phyloP scores from a whole-genome alignment of 164 flowering plant genomes.

The Stephania yunnanensis region DNA sequence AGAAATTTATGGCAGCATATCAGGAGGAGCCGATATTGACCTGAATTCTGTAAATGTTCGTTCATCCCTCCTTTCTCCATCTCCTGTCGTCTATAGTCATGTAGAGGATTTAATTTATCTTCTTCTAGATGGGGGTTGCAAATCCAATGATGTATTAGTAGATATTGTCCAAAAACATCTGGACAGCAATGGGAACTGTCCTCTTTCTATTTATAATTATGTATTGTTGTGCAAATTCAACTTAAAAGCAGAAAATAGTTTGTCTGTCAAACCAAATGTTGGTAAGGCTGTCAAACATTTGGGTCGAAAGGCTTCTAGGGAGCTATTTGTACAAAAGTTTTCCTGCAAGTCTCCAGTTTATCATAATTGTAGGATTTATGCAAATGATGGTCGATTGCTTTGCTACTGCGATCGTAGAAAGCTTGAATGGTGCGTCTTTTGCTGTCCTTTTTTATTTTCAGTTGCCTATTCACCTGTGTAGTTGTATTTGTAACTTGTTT shows the following conservation, averaged over 20 bases:
- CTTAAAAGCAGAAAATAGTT: constrained; percentile 28
- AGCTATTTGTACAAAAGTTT: constrained; percentile 81
- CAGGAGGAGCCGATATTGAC: constrained; percentile 53
- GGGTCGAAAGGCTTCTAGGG: constrained; percentile 59
- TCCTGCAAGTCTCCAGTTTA: constrained; percentile 98
- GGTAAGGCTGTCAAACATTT: constrained; percentile 38
- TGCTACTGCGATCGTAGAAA: constrained; percentile 95
- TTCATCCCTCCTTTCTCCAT: constrained; percentile 46
- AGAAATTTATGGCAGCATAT: constrained; percentile 41
- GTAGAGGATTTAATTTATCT: constrained; percentile 42
- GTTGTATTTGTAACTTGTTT: neutral
- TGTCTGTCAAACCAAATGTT: constrained; percentile 42
- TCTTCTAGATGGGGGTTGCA: constrained; percentile 29
- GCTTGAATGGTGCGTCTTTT: constrained; percentile 74
- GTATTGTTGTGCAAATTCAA: constrained; percentile 43
- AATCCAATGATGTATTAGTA: constrained; percentile 33
- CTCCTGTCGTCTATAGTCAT: constrained; percentile 67
- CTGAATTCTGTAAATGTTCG: constrained; percentile 28
- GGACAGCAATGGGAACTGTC: constrained; percentile 62
- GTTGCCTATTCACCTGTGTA: neutral
- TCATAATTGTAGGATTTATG: constrained; percentile 94
- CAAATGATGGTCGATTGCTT: constrained; percentile 88
- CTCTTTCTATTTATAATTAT: constrained; percentile 62
- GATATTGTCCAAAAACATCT: constrained; percentile 45
- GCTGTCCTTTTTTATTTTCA: neutral